These are phyloP conservation scores for Benincasa hispida DNA, from an alignment of 306 rosid species.

Conservation along the genomic window DNA sequence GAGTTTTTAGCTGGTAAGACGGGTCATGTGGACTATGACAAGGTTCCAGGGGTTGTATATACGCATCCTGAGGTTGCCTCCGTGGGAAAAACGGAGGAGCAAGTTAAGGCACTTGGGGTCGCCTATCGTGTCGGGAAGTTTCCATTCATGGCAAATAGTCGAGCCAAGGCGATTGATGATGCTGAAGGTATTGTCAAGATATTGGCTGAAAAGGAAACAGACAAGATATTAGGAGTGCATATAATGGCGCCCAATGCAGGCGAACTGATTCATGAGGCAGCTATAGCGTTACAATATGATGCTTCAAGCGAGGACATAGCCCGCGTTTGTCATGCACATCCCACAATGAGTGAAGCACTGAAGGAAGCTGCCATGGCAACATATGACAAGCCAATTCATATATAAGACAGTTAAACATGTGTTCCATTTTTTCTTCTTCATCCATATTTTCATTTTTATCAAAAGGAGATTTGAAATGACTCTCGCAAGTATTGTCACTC, in stretches of 20 bases:
- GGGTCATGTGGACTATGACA: slow-evolving; percentile 97
- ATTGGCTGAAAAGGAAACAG: slow-evolving; percentile 84
- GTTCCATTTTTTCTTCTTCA: not conserved
- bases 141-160: slow-evolving; percentile 91
- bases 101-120: slow-evolving; percentile 64
- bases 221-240: slow-evolving; percentile 95
- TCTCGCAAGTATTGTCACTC: not conserved
- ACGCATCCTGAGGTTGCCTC: slow-evolving; percentile 92
- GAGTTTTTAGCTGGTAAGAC: slow-evolving; percentile 93
- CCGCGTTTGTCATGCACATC: slow-evolving; percentile 98
- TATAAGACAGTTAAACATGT: slow-evolving; percentile 20
- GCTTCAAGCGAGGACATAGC: slow-evolving; percentile 97
- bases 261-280: slow-evolving; percentile 96
- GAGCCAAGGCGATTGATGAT: slow-evolving; percentile 94
- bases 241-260: slow-evolving; percentile 97
- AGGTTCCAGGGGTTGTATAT: slow-evolving; percentile 96
- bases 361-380: slow-evolving; percentile 99
- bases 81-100: slow-evolving; percentile 96
- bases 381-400: slow-evolving; percentile 96
- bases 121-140: slow-evolving; percentile 86
- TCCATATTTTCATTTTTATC: not conserved
- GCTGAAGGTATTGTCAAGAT: slow-evolving; percentile 95
- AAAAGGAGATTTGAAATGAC: not conserved
- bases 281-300: slow-evolving; percentile 71
- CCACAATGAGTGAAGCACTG: slow-evolving; percentile 95